These are phyloP conservation scores for Zizania latifolia DNA, from an alignment of 176 grass and related monocot species.

Conservation along the genomic window DNA sequence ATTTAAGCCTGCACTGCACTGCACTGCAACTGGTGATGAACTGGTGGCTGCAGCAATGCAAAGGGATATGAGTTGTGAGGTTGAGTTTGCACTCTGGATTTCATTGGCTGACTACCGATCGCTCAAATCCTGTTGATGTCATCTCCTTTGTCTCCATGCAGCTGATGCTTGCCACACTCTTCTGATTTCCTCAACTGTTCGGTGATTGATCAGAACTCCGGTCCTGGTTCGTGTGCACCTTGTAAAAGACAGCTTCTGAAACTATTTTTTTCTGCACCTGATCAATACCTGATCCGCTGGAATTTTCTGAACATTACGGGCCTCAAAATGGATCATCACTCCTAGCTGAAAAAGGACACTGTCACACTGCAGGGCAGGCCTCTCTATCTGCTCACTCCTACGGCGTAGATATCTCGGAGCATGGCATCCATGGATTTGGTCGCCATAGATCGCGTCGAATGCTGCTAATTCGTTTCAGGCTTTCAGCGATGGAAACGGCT, in stretches of 20 bases:
- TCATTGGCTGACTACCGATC: conserved; percentile 42
- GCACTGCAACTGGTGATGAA: not conserved
- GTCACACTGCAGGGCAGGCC: too few relatives aligned
- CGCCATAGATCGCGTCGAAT: not conserved
- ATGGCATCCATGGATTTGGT: conserved; percentile 14
- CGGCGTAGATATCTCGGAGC: not conserved
- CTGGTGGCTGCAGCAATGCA: not conserved
- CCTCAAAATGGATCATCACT: conserved; percentile 12
- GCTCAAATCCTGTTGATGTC: conserved; percentile 39
- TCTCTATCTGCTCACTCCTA: not conserved
- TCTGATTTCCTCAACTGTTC: not conserved
- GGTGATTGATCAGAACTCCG: not conserved
- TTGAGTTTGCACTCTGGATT: conserved; percentile 43
- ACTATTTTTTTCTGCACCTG: not conserved
- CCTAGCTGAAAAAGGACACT: not conserved
- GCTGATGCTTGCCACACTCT: not conserved
- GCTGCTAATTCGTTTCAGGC: not conserved
- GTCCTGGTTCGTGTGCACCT: not conserved
- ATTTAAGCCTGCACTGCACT: conserved; percentile 30
- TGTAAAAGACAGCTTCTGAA: not conserved
- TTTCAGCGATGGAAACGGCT: conserved; percentile 1
- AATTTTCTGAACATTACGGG: conserved; percentile 4
- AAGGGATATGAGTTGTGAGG: conserved; percentile 84
- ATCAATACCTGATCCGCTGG: conserved; percentile 14
- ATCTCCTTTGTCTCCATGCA: conserved; percentile 25